Evolutionary conservation across 768 basidiomycete species (phyloP).

Genomic region (Kwoniella mangroviensis): DNA sequence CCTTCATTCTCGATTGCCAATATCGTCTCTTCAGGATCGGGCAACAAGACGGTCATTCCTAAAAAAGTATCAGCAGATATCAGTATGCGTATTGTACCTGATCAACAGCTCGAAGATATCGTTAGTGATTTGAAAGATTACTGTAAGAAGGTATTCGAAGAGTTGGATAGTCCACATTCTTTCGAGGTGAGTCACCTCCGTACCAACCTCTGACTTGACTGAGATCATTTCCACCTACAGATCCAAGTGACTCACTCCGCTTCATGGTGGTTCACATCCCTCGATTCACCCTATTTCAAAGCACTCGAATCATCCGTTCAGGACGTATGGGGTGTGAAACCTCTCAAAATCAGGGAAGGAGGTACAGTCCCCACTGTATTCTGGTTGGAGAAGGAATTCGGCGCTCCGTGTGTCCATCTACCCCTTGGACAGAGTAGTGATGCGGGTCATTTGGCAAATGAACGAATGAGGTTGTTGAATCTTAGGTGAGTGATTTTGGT

Average conservation of each 20-base stretch:
- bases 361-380: slow-evolving; percentile 94
- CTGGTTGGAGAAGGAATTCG: slow-evolving; percentile 88
- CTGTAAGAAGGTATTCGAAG: slow-evolving; percentile 66
- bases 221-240: background rate
- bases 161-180: slow-evolving; percentile 70
- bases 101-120: slow-evolving; percentile 67
- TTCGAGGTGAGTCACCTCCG: slow-evolving; percentile 64
- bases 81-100: slow-evolving; percentile 90
- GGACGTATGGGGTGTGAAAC: slow-evolving; percentile 84
- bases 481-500: slow-evolving; percentile 58
- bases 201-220: background rate
- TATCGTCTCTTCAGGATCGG: slow-evolving; percentile 72
- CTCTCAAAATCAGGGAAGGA: slow-evolving; percentile 88
- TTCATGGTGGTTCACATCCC: slow-evolving; percentile 94
- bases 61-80: slow-evolving; percentile 79
- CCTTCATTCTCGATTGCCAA: slow-evolving; percentile 89
- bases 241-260: slow-evolving; percentile 79
- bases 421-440: slow-evolving; percentile 91
- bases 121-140: slow-evolving; percentile 67
- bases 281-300: slow-evolving; percentile 83
- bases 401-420: slow-evolving; percentile 85
- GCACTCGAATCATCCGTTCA: slow-evolving; percentile 79
- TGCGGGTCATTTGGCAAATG: slow-evolving; percentile 92
- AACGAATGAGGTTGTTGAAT: slow-evolving; percentile 83
- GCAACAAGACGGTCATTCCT: slow-evolving; percentile 77